phyloP scores from a whole-genome alignment of 2,329 filamentous ascomycete genomes.

The Apiospora arundinis region DNA sequence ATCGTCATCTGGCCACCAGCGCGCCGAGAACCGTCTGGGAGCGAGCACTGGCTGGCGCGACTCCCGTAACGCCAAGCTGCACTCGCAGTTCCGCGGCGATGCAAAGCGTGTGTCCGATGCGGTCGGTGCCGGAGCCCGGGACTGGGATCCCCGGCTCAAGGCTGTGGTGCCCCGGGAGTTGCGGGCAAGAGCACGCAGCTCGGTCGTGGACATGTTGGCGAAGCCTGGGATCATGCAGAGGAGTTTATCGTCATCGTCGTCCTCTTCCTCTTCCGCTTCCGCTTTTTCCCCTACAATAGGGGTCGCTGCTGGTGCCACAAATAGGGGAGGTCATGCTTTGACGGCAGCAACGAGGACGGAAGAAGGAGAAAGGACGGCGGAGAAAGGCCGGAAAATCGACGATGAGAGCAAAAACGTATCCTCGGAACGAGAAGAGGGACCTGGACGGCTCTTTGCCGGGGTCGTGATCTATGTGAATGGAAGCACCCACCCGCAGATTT shows the following conservation, averaged over 20 bases:
- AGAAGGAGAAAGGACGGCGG: slow-evolving; percentile 26
- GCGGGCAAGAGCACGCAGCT: slow-evolving; percentile 47
- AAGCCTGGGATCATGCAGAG: slow-evolving; percentile 51
- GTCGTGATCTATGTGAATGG: slow-evolving; percentile 87
- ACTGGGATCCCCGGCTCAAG: slow-evolving; percentile 55
- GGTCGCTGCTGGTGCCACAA: not conserved
- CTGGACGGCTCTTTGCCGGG: slow-evolving; percentile 67
- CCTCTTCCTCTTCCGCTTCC: not conserved
- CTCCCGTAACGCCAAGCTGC: slow-evolving; percentile 72
- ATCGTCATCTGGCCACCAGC: slow-evolving; percentile 79
- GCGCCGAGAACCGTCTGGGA: slow-evolving; percentile 69
- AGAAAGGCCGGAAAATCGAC: slow-evolving; percentile 32
- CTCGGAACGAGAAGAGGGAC: slow-evolving; percentile 44
- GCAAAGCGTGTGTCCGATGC: slow-evolving; percentile 67
- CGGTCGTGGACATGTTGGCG: slow-evolving; percentile 61
- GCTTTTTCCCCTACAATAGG: not conserved
- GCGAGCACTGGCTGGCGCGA: slow-evolving; percentile 72
- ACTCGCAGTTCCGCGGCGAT: slow-evolving; percentile 68
- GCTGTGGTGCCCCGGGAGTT: slow-evolving; percentile 51
- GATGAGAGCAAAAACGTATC: slow-evolving; percentile 37
- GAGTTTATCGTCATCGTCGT: slow-evolving; percentile 29
- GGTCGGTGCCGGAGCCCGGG: slow-evolving; percentile 67
- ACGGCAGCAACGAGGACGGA: slow-evolving; percentile 18
- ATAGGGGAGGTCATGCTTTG: not conserved
- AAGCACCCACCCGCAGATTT: slow-evolving; percentile 80